These are phyloP conservation scores for Forsythia suspensa DNA, from an alignment of 257 asterid genomes.

Conservation along the genomic window DNA sequence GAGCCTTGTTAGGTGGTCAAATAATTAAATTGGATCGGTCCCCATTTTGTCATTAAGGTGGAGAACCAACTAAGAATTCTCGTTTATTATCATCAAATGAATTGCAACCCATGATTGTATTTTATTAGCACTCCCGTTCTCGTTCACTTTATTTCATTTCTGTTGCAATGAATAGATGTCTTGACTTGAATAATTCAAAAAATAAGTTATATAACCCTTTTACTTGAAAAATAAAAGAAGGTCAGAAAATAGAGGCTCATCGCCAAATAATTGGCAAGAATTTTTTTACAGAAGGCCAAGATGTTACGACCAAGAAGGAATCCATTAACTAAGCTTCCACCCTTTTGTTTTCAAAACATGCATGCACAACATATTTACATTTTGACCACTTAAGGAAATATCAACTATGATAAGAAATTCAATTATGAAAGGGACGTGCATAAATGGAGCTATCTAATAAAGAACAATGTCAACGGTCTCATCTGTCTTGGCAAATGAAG, in stretches of 20 bases:
- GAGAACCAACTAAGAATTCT: neutral
- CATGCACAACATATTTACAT: slow-evolving; percentile 15
- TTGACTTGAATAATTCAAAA: neutral
- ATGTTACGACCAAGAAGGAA: slow-evolving; percentile 1
- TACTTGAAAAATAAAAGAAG: neutral
- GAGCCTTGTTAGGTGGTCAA: neutral
- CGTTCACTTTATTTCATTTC: neutral
- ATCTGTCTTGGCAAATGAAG: neutral
- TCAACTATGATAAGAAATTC: neutral
- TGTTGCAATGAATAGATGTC: neutral
- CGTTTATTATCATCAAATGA: neutral
- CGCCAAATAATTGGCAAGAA: neutral
- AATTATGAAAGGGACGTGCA: neutral
- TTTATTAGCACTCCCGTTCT: neutral
- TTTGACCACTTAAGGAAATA: neutral
- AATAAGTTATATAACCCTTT: neutral
- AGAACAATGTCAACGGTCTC: slow-evolving; percentile 12
- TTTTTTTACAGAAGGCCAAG: neutral
- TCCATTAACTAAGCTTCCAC: slow-evolving; percentile 20
- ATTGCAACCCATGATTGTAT: neutral
- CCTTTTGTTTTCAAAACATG: slow-evolving; percentile 8
- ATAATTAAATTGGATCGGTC: neutral
- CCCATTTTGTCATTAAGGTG: neutral
- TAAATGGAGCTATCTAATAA: slow-evolving; percentile 11
- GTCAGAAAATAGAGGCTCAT: neutral